A percentile compares a stretch with the other conserved stretches of the same genome.
These are phyloP conservation scores for Citrullus colocynthis DNA, from an alignment of 306 rosid genomes.

Conservation along the genomic window DNA sequence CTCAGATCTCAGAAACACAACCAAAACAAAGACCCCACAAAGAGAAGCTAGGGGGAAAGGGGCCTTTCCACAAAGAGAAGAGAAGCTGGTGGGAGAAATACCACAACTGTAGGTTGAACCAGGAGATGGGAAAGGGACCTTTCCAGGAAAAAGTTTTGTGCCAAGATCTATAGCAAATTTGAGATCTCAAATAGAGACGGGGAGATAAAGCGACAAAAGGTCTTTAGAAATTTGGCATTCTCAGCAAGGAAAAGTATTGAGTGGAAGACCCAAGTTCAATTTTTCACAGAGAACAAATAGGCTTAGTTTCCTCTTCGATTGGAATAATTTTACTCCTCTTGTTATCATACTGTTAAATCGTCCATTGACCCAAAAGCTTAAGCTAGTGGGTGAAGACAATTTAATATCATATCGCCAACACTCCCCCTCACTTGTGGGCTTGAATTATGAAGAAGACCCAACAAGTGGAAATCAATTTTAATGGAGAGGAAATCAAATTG, in stretches of 20 bases:
- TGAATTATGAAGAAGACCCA: too few species aligned
- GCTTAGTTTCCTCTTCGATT: background rate
- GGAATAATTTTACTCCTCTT: too few species aligned
- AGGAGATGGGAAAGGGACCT: background rate
- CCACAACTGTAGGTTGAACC: background rate
- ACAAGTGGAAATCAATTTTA: too few species aligned
- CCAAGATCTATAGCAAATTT: background rate
- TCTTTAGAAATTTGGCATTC: background rate
- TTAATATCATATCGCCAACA: too few species aligned
- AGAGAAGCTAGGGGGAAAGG: background rate
- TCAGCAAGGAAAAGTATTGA: background rate
- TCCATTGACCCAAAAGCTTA: too few species aligned
- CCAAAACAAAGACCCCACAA: background rate
- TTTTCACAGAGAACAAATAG: background rate
- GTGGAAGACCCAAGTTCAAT: background rate
- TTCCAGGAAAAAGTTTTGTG: background rate
- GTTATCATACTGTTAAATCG: too few species aligned
- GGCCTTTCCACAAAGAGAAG: background rate
- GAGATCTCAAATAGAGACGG: background rate
- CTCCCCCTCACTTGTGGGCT: too few species aligned
- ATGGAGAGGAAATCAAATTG: too few species aligned
- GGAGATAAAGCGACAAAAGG: background rate
- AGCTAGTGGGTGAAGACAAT: too few species aligned
- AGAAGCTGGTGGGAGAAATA: background rate
- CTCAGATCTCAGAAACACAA: background rate